Conservation (phyloP, 2,329 filamentous ascomycete genomes). For the Biscogniauxia mediterranea region DNA sequence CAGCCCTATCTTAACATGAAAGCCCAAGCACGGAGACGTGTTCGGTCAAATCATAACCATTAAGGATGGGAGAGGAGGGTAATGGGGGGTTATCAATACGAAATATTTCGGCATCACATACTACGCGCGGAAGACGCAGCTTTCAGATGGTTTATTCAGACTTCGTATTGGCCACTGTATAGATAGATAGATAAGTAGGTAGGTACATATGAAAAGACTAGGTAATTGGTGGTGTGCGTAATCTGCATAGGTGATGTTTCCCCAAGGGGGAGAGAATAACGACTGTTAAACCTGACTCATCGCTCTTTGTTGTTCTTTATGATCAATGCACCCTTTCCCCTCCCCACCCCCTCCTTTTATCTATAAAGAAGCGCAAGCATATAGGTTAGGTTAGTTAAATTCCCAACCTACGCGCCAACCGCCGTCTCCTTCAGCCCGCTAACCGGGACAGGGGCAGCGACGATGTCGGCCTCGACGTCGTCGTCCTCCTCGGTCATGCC, state of each 20-base stretch:
- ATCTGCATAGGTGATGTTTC: background rate
- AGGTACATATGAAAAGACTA: background rate
- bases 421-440: slow-evolving; percentile 17
- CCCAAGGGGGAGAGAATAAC: background rate
- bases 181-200: background rate
- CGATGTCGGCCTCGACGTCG: slow-evolving; percentile 9
- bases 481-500: slow-evolving; percentile 45
- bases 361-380: too few species aligned
- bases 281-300: background rate
- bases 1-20: too few species aligned
- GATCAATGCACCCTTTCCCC: background rate
- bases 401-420: slow-evolving; percentile 25
- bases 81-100: too few species aligned
- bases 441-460: slow-evolving; percentile 11
- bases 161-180: background rate
- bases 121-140: background rate
- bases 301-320: too few species aligned
- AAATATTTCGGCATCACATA: background rate
- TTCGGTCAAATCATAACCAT: too few species aligned
- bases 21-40: too few species aligned
- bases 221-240: background rate
- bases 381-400: too few species aligned
- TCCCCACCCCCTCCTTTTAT: background rate
- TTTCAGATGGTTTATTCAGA: background rate
- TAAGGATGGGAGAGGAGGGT: too few species aligned